Base-by-base conservation (phyloP, 2,329 filamentous ascomycete genomes). In the Alternaria brassicicola region DNA sequence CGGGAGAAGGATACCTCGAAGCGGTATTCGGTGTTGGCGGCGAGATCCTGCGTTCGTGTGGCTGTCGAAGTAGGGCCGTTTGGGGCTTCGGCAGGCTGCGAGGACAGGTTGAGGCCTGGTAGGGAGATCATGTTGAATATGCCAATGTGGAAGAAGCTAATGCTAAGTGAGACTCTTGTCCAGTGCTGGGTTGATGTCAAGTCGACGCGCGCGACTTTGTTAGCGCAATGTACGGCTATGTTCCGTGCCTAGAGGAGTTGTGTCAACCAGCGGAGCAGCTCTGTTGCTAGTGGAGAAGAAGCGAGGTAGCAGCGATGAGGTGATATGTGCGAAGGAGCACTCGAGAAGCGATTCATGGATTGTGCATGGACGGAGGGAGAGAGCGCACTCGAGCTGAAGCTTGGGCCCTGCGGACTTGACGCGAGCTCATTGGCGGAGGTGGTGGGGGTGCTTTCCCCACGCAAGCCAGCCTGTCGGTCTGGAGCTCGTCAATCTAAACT, bases 1-100 rank as follows among this genome's bases (percentile, higher is more conserved):
- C 68, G 69, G 2, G 65, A 57, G 69, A 78, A 78, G 52, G 68
- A 55, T 55, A 77, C 76, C 65, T 79, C 78, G 67, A 79, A 79
- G 62, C 78, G 78, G 63, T 74, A 79, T 74, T 84, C 82, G 35
- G 79, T 78, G 62, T 78, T 77, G n/a, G 81, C 71, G 9, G 74
- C 62, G 17, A 83, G 78, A 4, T 77, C 74, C 65, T 82, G 78
- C 10, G 67, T 73, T 45, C 81, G 74, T 30, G 72, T 67, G 45
- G 62, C 54, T 36, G 64, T 66, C 28, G 69, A 57, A 25, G 65
- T 57, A 2, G 69, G 67, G 19, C 57, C 50, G 23, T 67, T 68
- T 55, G 68, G 63, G 8, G 68, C 49, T 51, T 74, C 68, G 48
- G 65, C 47, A 36, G 71, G 63, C 49, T 71, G 68, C n/a, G 76